Evolutionary conservation across 1,284 basidiomycete species (phyloP), one percentile per base, ranked within the genome.

Genomic region (Sphaerobolus stellatus): DNA sequence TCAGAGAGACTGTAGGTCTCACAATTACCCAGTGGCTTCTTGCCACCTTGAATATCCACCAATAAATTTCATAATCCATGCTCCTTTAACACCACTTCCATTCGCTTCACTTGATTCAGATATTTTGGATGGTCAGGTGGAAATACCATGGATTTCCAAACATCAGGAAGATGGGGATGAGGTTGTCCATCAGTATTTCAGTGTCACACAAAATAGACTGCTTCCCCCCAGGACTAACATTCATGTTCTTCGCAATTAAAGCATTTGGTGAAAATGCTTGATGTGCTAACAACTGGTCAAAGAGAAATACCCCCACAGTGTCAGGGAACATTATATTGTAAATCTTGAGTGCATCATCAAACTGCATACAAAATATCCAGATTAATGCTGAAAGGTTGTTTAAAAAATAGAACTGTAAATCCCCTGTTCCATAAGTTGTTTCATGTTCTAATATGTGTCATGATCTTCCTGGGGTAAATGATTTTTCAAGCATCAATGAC

Each of bases 281-380:
- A 48, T 64, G 62, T n/a, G 57, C 56, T 9, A 61, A 59, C 8
- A 61, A 64, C 45, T 57, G 52, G 51, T 64, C 60, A 53, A 64
- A 64, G 14, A 59, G 29, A 25, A 52, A 62, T 18, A 61, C 41
- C 5, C 29, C 58, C 11, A 18, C 18, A n/a, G n/a, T n/a, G n/a
- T n/a, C n/a, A n/a, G 33, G 33, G 11, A 34, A 11, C 33, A 59
- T 8, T 31, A 50, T 47, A 28, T 62, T 59, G 27, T 56, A 56
- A 28, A 58, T 57, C 31, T 57, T 38, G 11, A 61, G 24, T 1
- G 58, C 57, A n/a, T 55, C 18, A n/a, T 24, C 34, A 3, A 50
- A 24, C 50, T 63, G 60, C 18, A 34, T 11, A 34, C 11, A 11
- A 18, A 34, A 18, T n/a, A n/a, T n/a, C n/a, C n/a, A n/a, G n/a